phyloP scores from a whole-genome alignment of 495 filamentous ascomycete species.

The Penicillium atrosanguineum region DNA sequence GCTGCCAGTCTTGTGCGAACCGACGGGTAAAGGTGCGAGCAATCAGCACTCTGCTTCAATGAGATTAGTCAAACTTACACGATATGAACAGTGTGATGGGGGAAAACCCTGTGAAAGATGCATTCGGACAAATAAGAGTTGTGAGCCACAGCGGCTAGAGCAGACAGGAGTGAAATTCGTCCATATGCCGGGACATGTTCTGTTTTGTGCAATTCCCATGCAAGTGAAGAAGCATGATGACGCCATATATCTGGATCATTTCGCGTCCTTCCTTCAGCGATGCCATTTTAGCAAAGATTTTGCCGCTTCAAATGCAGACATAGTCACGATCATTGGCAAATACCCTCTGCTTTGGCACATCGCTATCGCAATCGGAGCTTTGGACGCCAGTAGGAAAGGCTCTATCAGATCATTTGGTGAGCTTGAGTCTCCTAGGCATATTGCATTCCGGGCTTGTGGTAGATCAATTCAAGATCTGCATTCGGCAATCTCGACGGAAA shows the following conservation, averaged over 20 bases:
- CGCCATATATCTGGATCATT: slow-evolving; percentile 2
- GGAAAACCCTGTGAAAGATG: slow-evolving; percentile 3
- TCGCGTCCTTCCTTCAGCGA: slow-evolving; percentile 1
- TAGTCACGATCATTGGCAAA: slow-evolving; percentile 5
- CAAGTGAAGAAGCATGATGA: slow-evolving; percentile 3
- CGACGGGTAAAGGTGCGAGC: slow-evolving; percentile 3
- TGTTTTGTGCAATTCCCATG: slow-evolving; percentile 1
- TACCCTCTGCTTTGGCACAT: slow-evolving; percentile 3
- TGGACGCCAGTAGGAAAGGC: slow-evolving; percentile 5
- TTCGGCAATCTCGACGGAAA: slow-evolving; percentile 1
- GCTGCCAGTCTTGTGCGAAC: slow-evolving; percentile 5
- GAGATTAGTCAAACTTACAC: slow-evolving; percentile 1
- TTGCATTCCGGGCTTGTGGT: slow-evolving; percentile 4
- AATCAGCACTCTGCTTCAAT: slow-evolving; percentile 1
- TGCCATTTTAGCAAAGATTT: slow-evolving; percentile 2
- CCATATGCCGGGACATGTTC: slow-evolving; percentile 1
- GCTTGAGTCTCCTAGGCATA: slow-evolving; percentile 1
- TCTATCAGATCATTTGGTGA: neutral
- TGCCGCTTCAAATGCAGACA: slow-evolving; percentile 1
- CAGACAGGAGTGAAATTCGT: slow-evolving; percentile 2
- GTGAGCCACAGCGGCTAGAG: slow-evolving; percentile 1
- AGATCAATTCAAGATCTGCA: slow-evolving; percentile 5
- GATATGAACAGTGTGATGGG: neutral
- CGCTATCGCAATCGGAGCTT: slow-evolving; percentile 6
- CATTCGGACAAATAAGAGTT: neutral